Evolutionary conservation across 2,329 filamentous ascomycete species (phyloP), one percentile per base, ranked within the genome.

Genomic region (Neonectria ditissima): DNA sequence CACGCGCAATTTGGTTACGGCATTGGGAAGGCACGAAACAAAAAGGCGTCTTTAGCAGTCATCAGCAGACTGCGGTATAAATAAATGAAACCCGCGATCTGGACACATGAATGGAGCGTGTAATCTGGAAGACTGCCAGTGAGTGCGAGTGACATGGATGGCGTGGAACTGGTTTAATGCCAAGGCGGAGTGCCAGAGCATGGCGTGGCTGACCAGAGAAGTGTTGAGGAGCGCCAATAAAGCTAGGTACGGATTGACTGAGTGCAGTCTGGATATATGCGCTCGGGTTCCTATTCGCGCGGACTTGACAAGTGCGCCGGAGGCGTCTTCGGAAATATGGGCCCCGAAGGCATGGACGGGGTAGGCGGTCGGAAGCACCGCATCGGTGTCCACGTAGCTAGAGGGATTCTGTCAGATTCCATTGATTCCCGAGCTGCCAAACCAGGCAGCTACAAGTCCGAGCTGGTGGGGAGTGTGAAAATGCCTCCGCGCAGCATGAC

Each of bases 241-340:
- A 26, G 59, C 41, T 18, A 50, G 24, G 52, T 14, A n/a, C n/a
- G n/a, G n/a, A 37, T 24, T 34, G 45, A 24, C 28, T 58, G 20
- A 50, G 57, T 56, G 18, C 34, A 58, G 34, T 43, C 41, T 55
- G 51, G 52, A 50, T 37, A 51, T 45, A 61, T 54, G 28, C 20
- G 7, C 54, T 45, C 14, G 13, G 59, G 44, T 39, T 50, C 48
- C 48, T 62, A 65, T 69, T 70, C 63, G 65, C 60, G 62, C 69
- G 52, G 62, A 51, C 59, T 61, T 67, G 58, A 43, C 58, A 55
- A 18, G 14, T 14, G 41, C 18, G 43, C 22, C 28, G 32, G 58
- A 30, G n/a, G 44, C 47, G 47, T 26, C 20, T 22, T 55, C 54
- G 51, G 63, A 72, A 65, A 50, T 62, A 67, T 68, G 59, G 65